Evolutionary conservation across 139 green algal genomes (phyloP), one percentile per base, ranked within the genome.

Genomic region (Gonium pectorale): DNA sequence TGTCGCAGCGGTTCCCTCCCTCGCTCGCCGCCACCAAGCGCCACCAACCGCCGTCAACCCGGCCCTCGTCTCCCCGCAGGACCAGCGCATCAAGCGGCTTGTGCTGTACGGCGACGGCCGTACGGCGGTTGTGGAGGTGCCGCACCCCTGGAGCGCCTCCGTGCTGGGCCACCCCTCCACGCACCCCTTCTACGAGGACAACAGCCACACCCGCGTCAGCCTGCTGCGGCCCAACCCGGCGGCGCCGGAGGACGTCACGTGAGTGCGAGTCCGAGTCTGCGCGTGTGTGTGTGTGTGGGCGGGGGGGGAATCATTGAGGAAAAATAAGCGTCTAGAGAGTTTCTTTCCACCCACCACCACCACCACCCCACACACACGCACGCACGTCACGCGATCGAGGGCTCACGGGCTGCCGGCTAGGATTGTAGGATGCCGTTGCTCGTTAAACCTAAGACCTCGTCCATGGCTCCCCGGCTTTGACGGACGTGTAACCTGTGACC

Each of bases 31-130:
- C n/a, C n/a, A n/a, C n/a, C n/a, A n/a, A n/a, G n/a, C n/a, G n/a
- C n/a, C n/a, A n/a, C n/a, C n/a, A n/a, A n/a, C n/a, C n/a, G n/a
- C n/a, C n/a, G n/a, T n/a, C n/a, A n/a, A n/a, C 27, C 56, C 24
- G 17, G 13, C 37, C 27, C 40, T 27, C 38, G 29, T 26, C 40
- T 40, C 43, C 78, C 27, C 40, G 3, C 80, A 91, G 79, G 46
- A 66, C 31, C 67, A 90, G 66, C 85, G 86, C 37, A 74, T 95
- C 33, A 95, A 95, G 87, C 88, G 92, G 13, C 68, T 95, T 24
- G 87, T 92, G 41, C 83, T 95, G 56, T 92, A 93, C 38, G 91
- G 89, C 24, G 92, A 95, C 87, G 89, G 92, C 83, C 87, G 87
- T 66, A 93, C 91, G 6, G 92, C 92, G 0, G 86, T 95, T 4